Evolutionary conservation across 768 basidiomycete genomes (phyloP).

Genomic region (Suillus occidentalis): DNA sequence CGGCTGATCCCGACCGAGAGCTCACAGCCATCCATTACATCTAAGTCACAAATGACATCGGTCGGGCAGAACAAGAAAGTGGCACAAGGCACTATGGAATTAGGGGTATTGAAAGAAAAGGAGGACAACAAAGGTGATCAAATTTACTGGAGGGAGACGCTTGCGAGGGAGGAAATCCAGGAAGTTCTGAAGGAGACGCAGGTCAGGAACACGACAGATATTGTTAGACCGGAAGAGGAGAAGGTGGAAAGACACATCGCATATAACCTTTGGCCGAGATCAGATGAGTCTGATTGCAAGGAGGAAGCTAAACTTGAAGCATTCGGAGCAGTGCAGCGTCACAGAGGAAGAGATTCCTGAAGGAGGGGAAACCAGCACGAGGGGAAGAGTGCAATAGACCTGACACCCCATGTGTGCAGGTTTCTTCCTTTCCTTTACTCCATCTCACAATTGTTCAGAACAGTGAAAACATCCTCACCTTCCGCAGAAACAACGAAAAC

Average conservation of each 20-base stretch:
- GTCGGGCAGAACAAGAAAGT: conserved; percentile 4
- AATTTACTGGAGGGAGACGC: conserved; percentile 24
- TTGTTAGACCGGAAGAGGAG: conserved; percentile 15
- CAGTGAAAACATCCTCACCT: background rate
- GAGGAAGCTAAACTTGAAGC: conserved; percentile 9
- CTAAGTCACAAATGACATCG: conserved; percentile 26
- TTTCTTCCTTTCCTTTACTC: background rate
- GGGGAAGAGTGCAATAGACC: background rate
- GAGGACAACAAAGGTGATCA: conserved; percentile 23
- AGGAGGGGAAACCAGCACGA: conserved; percentile 26
- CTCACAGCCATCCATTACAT: conserved; percentile 24
- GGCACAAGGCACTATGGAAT: background rate
- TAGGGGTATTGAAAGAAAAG: conserved; percentile 4
- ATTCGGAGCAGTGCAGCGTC: conserved; percentile 11
- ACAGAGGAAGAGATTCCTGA: conserved; percentile 27
- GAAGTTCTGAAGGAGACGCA: conserved; percentile 11
- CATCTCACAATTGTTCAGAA: background rate
- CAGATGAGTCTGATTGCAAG: conserved; percentile 23
- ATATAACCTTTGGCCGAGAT: conserved; percentile 11
- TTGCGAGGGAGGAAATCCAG: no score
- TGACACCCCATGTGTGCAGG: background rate
- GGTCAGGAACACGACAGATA: conserved; percentile 15
- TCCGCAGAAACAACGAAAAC: background rate
- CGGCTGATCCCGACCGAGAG: conserved; percentile 27
- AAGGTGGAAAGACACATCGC: conserved; percentile 19